These are phyloP conservation scores for Calonectria hongkongensis DNA, from an alignment of 2,329 filamentous ascomycete genomes.

Conservation along the genomic window DNA sequence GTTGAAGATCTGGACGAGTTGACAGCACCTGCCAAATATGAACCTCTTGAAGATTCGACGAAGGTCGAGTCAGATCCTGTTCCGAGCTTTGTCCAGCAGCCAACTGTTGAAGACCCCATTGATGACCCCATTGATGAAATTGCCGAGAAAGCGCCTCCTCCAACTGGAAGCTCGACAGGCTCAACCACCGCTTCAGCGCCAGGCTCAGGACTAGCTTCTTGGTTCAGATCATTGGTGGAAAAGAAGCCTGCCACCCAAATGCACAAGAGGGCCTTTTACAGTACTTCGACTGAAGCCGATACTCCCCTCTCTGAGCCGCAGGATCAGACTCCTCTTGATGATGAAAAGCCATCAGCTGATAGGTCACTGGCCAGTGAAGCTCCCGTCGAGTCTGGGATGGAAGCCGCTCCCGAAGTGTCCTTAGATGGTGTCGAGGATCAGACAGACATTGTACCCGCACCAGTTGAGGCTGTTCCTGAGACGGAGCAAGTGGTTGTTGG, in stretches of 20 bases:
- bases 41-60: no score
- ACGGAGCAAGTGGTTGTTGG: neutral
- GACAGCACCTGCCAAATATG: neutral
- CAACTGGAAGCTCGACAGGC: slow-evolving; percentile 15
- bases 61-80: neutral
- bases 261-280: neutral
- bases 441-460: neutral
- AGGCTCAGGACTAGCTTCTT: neutral
- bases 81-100: slow-evolving; percentile 1
- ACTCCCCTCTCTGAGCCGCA: neutral
- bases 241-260: slow-evolving; percentile 36
- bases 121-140: slow-evolving; percentile 13
- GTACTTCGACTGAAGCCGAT: neutral
- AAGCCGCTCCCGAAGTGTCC: neutral
- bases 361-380: neutral
- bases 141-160: neutral
- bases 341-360: neutral
- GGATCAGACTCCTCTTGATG: slow-evolving; percentile 8
- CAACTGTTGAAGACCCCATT: slow-evolving; percentile 7
- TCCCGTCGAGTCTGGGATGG: neutral
- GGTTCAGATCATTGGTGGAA: neutral
- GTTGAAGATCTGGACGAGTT: neutral
- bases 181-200: neutral
- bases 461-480: neutral
- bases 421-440: neutral